Conservation (phyloP, 352 stramenopile species). For the Albugo candida region DNA sequence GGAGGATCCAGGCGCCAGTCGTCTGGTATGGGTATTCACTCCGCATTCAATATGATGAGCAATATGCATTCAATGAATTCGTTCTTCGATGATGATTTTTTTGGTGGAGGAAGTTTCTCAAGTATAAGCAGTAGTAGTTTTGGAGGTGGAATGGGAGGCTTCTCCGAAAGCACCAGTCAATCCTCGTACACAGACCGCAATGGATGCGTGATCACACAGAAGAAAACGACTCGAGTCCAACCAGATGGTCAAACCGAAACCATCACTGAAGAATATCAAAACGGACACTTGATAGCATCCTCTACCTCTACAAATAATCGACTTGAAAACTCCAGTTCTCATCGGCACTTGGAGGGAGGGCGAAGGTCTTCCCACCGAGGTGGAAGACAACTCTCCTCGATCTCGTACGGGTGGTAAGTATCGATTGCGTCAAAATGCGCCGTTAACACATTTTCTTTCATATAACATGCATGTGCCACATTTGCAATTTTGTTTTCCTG, state of each 20-base stretch:
- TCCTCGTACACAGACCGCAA: slow-evolving; percentile 49
- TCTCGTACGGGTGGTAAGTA: no score
- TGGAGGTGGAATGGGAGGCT: slow-evolving; percentile 5
- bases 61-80: slow-evolving; percentile 11
- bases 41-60: slow-evolving; percentile 17
- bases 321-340: background rate
- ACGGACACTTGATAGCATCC: slow-evolving; percentile 40
- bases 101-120: slow-evolving; percentile 13
- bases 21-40: slow-evolving; percentile 13
- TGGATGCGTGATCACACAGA: slow-evolving; percentile 51
- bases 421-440: no score
- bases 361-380: no score
- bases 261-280: slow-evolving; percentile 46
- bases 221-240: slow-evolving; percentile 41
- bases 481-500: no score
- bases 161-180: slow-evolving; percentile 29
- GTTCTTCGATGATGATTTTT: slow-evolving; percentile 6
- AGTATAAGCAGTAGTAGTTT: slow-evolving; percentile 37
- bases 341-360: no score
- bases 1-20: background rate
- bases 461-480: no score
- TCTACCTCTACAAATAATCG: slow-evolving; percentile 12
- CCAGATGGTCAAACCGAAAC: slow-evolving; percentile 29
- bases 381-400: no score
- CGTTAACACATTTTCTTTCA: no score